phyloP scores from a whole-genome alignment of 805 yeast species.

The Kodamaea restingae region DNA sequence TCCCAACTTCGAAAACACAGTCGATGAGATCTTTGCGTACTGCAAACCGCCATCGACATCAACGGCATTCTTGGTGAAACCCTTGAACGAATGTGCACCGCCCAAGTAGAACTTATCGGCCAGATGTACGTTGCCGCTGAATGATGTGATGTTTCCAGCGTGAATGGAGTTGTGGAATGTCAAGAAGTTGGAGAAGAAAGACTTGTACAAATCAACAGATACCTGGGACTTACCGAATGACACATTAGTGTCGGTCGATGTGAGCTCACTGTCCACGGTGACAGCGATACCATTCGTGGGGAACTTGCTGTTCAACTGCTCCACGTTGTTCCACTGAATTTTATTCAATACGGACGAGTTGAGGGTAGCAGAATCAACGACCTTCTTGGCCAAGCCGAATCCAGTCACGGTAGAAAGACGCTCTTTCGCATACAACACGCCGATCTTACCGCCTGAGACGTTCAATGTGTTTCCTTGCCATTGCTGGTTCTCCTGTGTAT shows the following conservation, averaged over 20 bases:
- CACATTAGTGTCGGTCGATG: slow-evolving; percentile 20
- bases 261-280: slow-evolving; percentile 55
- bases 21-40: slow-evolving; percentile 52
- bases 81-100: slow-evolving; percentile 69
- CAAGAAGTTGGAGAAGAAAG: slow-evolving; percentile 41
- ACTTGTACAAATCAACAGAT: slow-evolving; percentile 30
- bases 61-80: slow-evolving; percentile 62
- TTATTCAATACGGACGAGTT: slow-evolving; percentile 32
- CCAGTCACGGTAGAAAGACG: slow-evolving; percentile 44
- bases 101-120: slow-evolving; percentile 83
- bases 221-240: slow-evolving; percentile 35
- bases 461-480: slow-evolving; percentile 56
- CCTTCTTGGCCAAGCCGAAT: slow-evolving; percentile 53
- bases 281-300: slow-evolving; percentile 52
- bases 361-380: slow-evolving; percentile 12
- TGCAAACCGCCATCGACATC: slow-evolving; percentile 75
- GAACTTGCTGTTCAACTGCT: slow-evolving; percentile 24
- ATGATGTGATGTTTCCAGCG: slow-evolving; percentile 53
- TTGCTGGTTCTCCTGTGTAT: slow-evolving; percentile 44
- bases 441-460: slow-evolving; percentile 47
- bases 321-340: slow-evolving; percentile 20
- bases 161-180: slow-evolving; percentile 49
- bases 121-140: slow-evolving; percentile 42
- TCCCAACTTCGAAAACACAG: slow-evolving; percentile 62
- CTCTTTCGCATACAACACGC: slow-evolving; percentile 37